phyloP scores from a whole-genome alignment of 2,329 filamentous ascomycete genomes.

The Fusarium liriodendri region DNA sequence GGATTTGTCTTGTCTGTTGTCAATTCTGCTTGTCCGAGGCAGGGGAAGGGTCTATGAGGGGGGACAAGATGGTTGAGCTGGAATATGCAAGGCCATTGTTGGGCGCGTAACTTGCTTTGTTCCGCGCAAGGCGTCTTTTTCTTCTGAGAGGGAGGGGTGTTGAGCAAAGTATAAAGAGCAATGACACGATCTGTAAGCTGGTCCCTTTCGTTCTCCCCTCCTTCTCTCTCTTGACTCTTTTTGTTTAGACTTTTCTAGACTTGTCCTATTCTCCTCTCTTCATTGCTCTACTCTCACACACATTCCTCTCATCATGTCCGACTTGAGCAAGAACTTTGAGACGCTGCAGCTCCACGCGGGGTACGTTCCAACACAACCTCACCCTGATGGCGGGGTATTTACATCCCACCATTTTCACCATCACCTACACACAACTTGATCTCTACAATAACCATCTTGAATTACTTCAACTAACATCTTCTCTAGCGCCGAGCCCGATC shows the following conservation, averaged over 20 bases:
- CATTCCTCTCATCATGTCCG: constrained; percentile 47
- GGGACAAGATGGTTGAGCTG: background rate
- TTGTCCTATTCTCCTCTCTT: background rate
- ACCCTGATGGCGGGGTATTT: constrained; percentile 31
- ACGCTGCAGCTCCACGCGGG: constrained; percentile 89
- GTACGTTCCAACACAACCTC: constrained; percentile 57
- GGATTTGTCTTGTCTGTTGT: background rate
- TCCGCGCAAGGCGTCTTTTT: background rate
- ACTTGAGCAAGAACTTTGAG: constrained; percentile 76
- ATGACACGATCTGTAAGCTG: constrained; percentile 15
- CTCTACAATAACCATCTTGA: background rate
- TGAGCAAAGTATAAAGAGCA: constrained; percentile 40
- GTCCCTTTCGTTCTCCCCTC: background rate
- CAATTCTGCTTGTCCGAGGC: background rate
- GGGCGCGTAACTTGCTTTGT: background rate
- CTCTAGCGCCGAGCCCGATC: constrained; percentile 80
- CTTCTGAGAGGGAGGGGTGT: background rate
- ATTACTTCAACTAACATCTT: constrained; percentile 12
- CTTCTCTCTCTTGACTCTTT: constrained; percentile 37
- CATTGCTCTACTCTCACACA: background rate
- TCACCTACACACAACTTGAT: background rate
- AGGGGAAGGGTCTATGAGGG: constrained; percentile 1
- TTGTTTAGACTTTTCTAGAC: constrained; percentile 22
- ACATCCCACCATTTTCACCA: background rate
- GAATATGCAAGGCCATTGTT: background rate